Percentiles rank a stretch among this genome's conserved stretches.
These are phyloP conservation scores for Thielaviopsis euricoi DNA, from an alignment of 2,329 filamentous ascomycete genomes.

Conservation along the genomic window DNA sequence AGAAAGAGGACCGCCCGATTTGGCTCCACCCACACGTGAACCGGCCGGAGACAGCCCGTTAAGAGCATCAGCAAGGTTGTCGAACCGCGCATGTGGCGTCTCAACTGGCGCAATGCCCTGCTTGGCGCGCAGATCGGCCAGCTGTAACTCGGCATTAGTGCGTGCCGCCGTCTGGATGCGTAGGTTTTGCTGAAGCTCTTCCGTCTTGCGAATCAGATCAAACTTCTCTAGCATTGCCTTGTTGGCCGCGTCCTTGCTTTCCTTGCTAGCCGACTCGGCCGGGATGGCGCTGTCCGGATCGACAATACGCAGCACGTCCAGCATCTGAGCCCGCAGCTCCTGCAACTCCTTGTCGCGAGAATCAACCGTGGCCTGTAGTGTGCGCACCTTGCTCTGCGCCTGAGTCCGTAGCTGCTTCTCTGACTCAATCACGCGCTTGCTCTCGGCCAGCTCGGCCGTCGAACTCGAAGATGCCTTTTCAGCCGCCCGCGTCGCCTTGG, in stretches of 20 bases:
- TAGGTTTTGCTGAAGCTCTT: conserved; percentile 76
- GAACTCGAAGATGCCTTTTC: conserved; percentile 73
- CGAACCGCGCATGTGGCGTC: conserved; percentile 45
- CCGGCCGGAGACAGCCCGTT: conserved; percentile 60
- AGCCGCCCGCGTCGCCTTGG: conserved; percentile 75
- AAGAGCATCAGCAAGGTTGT: conserved; percentile 69
- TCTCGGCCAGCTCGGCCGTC: conserved; percentile 71
- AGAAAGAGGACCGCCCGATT: conserved; percentile 23
- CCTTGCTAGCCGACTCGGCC: conserved; percentile 35
- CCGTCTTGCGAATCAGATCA: conserved; percentile 70
- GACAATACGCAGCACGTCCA: conserved; percentile 71
- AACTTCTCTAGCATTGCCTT: conserved; percentile 59
- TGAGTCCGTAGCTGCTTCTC: conserved; percentile 74
- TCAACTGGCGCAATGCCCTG: conserved; percentile 18
- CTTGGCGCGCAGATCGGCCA: conserved; percentile 54
- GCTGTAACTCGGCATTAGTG: conserved; percentile 64
- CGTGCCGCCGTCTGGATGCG: conserved; percentile 70
- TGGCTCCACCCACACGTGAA: conserved; percentile 38
- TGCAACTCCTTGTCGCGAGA: conserved; percentile 64
- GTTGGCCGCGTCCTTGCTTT: conserved; percentile 31
- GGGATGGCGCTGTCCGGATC: conserved; percentile 55
- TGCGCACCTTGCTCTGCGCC: conserved; percentile 69
- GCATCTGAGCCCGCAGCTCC: conserved; percentile 63
- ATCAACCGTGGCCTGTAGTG: conserved; percentile 65
- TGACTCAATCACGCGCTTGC: conserved; percentile 76